Percentiles rank a stretch among this genome's conserved stretches.
Evolutionary conservation across 169 alveolate genomes (phyloP).

Genomic region (Condylostoma magnum): DNA sequence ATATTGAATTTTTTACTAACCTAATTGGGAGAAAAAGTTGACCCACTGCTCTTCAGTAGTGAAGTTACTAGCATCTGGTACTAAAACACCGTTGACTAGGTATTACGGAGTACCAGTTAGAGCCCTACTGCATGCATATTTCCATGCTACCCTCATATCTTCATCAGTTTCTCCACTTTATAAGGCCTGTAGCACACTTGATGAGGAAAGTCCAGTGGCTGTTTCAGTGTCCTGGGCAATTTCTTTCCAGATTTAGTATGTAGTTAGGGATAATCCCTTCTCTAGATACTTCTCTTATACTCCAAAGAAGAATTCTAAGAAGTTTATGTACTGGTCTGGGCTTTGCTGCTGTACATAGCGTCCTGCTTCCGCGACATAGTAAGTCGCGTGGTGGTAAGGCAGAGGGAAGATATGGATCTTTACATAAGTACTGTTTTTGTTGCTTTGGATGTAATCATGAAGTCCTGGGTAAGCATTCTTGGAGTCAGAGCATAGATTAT

Average conservation of each 20-base stretch:
- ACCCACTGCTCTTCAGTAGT: constrained; percentile 11
- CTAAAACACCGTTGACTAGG: constrained; percentile 5
- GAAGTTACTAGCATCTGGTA: neutral
- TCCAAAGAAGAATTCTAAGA: neutral
- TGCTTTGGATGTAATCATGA: neutral
- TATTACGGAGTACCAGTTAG: constrained; percentile 25
- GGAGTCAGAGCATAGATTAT: constrained; percentile 23
- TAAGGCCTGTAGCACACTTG: neutral
- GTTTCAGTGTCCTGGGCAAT: neutral
- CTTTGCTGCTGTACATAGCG: constrained; percentile 1
- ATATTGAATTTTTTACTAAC: too few species aligned
- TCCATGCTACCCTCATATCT: neutral
- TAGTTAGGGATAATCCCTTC: neutral
- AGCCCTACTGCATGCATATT: neutral
- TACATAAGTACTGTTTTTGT: neutral
- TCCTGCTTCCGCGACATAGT: constrained; percentile 17
- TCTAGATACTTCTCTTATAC: neutral
- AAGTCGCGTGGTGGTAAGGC: constrained; percentile 14
- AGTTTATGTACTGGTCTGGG: constrained; percentile 16
- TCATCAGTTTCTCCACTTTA: neutral
- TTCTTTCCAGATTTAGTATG: neutral
- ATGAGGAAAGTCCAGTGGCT: neutral
- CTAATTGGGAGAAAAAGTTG: neutral
- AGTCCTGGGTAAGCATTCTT: neutral
- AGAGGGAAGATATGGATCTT: constrained; percentile 31